A percentile compares a stretch with the other conserved stretches of the same genome.
Evolutionary conservation across 2,329 filamentous ascomycete species (phyloP).

Genomic region (Fusarium nematophilum): DNA sequence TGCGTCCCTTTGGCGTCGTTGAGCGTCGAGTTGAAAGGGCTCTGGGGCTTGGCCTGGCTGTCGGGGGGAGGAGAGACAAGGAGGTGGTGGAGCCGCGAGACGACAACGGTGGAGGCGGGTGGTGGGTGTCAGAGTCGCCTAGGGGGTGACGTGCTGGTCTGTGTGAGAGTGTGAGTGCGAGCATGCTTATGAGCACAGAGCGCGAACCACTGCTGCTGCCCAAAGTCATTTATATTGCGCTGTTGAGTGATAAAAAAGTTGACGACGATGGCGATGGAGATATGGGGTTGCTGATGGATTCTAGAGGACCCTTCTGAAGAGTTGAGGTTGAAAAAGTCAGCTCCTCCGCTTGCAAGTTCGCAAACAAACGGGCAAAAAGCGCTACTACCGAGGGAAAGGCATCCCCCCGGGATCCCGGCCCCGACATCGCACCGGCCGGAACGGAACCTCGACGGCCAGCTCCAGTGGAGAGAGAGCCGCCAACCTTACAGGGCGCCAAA

Average conservation of each 20-base stretch:
- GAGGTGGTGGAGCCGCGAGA: slow-evolving; percentile 32
- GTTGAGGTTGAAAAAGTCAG: no score
- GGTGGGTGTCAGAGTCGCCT: slow-evolving; percentile 18
- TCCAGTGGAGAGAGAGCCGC: no score
- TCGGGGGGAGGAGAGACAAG: slow-evolving; percentile 13
- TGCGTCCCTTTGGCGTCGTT: slow-evolving; percentile 26
- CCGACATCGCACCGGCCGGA: slow-evolving; percentile 12
- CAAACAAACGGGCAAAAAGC: slow-evolving; percentile 1
- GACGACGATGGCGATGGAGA: no score
- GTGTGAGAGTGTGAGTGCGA: slow-evolving; percentile 28
- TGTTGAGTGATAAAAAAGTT: no score
- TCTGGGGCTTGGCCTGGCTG: slow-evolving; percentile 7
- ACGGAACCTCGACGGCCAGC: not conserved
- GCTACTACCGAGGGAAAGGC: slow-evolving; percentile 22
- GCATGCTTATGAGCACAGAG: no score
- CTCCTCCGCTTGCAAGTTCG: slow-evolving; percentile 11
- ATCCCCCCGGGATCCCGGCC: slow-evolving; percentile 12
- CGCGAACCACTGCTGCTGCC: no score
- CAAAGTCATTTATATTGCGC: no score
- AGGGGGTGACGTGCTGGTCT: slow-evolving; percentile 34
- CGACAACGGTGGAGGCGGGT: slow-evolving; percentile 28
- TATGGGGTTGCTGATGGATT: no score
- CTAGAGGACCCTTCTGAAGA: no score
- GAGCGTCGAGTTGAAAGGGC: slow-evolving; percentile 16
- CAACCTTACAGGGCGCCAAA: slow-evolving; percentile 26